These are phyloP conservation scores for Rhodamnia rubescens DNA, from an alignment of 345 rosid species.

Conservation along the genomic window DNA sequence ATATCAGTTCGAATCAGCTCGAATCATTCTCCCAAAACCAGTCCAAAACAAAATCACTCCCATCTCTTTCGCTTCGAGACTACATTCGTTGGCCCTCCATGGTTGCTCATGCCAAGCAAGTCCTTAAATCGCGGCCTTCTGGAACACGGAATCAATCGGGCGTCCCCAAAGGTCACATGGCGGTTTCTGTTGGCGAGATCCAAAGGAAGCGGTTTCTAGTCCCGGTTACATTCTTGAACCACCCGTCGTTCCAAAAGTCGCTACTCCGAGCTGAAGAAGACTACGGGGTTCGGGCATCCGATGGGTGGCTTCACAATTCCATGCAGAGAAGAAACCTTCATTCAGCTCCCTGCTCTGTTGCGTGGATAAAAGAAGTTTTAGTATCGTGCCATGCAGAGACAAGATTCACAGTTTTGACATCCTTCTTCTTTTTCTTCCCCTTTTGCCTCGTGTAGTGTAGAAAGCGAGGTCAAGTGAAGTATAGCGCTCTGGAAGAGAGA, in stretches of 20 bases:
- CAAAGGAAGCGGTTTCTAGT: conserved; percentile 31
- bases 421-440: not conserved
- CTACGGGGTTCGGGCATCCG: conserved; percentile 10
- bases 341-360: conserved; percentile 1
- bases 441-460: not conserved
- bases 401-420: not conserved
- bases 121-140: conserved; percentile 18
- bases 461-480: not conserved
- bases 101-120: conserved; percentile 19
- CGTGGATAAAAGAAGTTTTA: not conserved
- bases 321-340: conserved; percentile 8
- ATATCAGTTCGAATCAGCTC: not conserved
- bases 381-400: no score
- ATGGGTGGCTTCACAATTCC: conserved; percentile 19
- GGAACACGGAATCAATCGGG: conserved; percentile 5
- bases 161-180: conserved; percentile 32
- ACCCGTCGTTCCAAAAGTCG: not conserved
- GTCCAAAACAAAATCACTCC: not conserved
- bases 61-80: not conserved
- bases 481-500: not conserved
- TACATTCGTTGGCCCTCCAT: conserved; percentile 6
- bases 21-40: not conserved
- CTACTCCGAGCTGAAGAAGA: conserved; percentile 1
- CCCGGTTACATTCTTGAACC: not conserved
- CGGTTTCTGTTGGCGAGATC: conserved; percentile 33